These are phyloP conservation scores for Trapa bicornis DNA, from an alignment of 345 rosid species.

Conservation along the genomic window DNA sequence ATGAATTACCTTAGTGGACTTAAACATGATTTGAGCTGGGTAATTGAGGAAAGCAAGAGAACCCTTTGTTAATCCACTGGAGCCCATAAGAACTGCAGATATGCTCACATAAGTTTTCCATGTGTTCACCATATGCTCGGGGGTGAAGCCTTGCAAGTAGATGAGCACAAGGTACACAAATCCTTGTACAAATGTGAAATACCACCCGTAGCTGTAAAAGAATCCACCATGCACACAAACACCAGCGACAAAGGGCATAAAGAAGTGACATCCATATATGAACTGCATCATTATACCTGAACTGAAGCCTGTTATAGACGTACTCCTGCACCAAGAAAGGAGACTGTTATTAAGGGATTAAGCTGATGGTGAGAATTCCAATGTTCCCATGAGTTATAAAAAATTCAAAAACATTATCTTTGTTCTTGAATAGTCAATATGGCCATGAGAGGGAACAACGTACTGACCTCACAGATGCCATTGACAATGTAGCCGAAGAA, in stretches of 20 bases:
- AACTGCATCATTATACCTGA: constrained; percentile 35
- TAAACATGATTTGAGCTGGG: constrained; percentile 90
- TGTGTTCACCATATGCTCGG: constrained; percentile 85
- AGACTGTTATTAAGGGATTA: not conserved
- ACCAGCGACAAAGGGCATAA: not conserved
- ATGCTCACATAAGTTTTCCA: constrained; percentile 90
- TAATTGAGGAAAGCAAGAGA: constrained; percentile 93
- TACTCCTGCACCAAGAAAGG: constrained; percentile 47
- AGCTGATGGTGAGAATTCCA: no score
- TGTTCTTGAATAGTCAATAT: no score
- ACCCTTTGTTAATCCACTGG: constrained; percentile 92
- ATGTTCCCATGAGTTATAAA: no score
- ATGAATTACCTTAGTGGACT: constrained; percentile 75
- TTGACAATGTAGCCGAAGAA: constrained; percentile 92
- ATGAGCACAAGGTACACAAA: constrained; percentile 78
- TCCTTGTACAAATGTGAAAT: constrained; percentile 96
- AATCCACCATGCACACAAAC: not conserved
- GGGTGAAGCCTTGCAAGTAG: constrained; percentile 85
- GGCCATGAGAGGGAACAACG: not conserved
- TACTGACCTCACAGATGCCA: constrained; percentile 83
- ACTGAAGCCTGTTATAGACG: constrained; percentile 80
- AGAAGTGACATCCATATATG: not conserved
- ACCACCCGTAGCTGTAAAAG: constrained; percentile 88
- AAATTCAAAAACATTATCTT: not conserved
- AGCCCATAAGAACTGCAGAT: constrained; percentile 97